Conservation (phyloP, 208 protist species). For the Leishmania tropica region DNA sequence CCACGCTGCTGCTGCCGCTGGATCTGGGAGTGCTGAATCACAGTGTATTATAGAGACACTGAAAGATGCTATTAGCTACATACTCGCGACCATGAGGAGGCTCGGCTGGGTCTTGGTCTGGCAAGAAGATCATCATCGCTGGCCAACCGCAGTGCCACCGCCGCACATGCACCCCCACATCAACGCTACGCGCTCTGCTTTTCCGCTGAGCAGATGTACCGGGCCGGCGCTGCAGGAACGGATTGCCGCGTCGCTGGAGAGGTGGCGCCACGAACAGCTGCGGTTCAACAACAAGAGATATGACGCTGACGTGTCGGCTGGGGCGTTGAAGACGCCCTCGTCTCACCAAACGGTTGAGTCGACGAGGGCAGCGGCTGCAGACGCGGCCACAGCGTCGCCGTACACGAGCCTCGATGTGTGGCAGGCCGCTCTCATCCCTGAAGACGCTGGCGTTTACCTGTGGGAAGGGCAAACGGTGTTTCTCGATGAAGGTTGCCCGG, state of each 20-base stretch:
- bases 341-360: neutral
- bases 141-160: constrained; percentile 32
- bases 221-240: neutral
- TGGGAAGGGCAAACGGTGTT: constrained; percentile 36
- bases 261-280: constrained; percentile 23
- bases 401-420: constrained; percentile 41
- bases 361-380: neutral
- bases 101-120: constrained; percentile 47
- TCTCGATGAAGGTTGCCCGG: constrained; percentile 30
- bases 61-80: neutral
- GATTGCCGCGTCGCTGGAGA: constrained; percentile 11
- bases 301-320: constrained; percentile 8
- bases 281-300: constrained; percentile 2
- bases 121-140: constrained; percentile 43
- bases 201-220: neutral
- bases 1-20: neutral
- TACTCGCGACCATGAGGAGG: neutral
- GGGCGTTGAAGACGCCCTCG: neutral
- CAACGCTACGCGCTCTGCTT: neutral
- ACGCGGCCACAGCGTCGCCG: neutral
- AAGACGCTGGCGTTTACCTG: constrained; percentile 27
- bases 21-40: neutral
- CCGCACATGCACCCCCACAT: constrained; percentile 4
- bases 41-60: neutral
- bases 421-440: constrained; percentile 34